Conservation (phyloP, 495 filamentous ascomycete species). For the Podospora appendiculata region DNA sequence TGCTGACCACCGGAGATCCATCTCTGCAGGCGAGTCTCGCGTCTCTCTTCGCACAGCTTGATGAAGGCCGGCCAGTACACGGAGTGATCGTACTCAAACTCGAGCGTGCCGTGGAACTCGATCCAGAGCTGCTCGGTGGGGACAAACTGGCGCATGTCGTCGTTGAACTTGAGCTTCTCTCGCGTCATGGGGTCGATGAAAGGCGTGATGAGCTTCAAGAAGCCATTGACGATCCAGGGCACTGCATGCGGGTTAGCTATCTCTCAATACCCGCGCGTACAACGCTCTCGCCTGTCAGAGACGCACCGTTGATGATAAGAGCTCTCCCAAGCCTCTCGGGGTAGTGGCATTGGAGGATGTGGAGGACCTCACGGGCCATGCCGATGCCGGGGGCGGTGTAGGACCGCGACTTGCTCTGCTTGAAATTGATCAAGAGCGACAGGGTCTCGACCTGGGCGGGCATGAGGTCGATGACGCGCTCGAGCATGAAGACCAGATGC, state of each 20-base stretch:
- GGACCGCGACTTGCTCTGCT: slow-evolving; percentile 53
- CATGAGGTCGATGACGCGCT: slow-evolving; percentile 83
- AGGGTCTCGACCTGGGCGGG: slow-evolving; percentile 76
- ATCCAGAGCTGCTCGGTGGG: slow-evolving; percentile 72
- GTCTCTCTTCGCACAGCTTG: slow-evolving; percentile 54
- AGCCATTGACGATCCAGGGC: slow-evolving; percentile 78
- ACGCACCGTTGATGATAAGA: slow-evolving; percentile 75
- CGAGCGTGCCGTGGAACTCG: slow-evolving; percentile 53
- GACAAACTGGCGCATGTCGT: slow-evolving; percentile 70
- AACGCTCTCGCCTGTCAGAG: no score
- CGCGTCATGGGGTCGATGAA: slow-evolving; percentile 92
- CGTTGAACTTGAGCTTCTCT: slow-evolving; percentile 92
- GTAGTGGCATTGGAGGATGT: slow-evolving; percentile 90
- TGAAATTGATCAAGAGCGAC: slow-evolving; percentile 83
- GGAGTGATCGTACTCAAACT: slow-evolving; percentile 84
- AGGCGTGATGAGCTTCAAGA: slow-evolving; percentile 91
- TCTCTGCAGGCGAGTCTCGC: slow-evolving; percentile 49
- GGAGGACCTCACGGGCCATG: slow-evolving; percentile 69
- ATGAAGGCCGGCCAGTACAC: slow-evolving; percentile 83
- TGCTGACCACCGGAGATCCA: slow-evolving; percentile 74
- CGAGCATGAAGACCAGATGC: slow-evolving; percentile 92
- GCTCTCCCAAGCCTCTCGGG: slow-evolving; percentile 87
- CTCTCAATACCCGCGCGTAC: neutral
- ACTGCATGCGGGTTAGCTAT: slow-evolving; percentile 39
- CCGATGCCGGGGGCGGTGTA: slow-evolving; percentile 69